Base-by-base conservation (phyloP, 352 stramenopile genomes). In the Globisporangium nagaii region DNA sequence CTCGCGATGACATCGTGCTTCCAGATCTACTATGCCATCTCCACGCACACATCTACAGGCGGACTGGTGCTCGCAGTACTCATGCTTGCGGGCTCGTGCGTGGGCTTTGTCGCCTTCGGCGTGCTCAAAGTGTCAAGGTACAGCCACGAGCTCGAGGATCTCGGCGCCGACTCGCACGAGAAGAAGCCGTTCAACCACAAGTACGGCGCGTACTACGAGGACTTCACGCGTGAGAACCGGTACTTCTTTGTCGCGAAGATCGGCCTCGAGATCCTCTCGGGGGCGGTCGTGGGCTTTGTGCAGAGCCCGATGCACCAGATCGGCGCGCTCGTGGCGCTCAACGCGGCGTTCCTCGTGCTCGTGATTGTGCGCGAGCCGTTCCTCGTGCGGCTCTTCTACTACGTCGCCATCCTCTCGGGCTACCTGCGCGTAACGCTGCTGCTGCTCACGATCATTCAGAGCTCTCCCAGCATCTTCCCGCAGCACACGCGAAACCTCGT, bases 161-260 rank as follows among this genome's bases (percentile, higher is more conserved):
- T 79, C 40, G 68, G 69, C 20, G 72, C 66, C 7, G 36, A 63
- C 0, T 43, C 65, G 1, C 71, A 79, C 39, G 68, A 81, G 27
- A 53, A 63, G 43, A 79, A 73, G 56, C 53, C 56, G 11, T 75
- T 80, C 51, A 65, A 79, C 53, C 45, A 69, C 28, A 65, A 64
- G 3, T 84, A 79, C 39, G 73, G 68, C 31, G 70, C 45, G 22
- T 78, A 78, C 28, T 84, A 82, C 57, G 69, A 78, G 22, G 71
- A 80, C 31, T 85, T 68, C 39, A 75, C 49, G 7, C 51, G 62
- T n/a, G 55, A 65, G 25, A 85, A 80, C 62, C 28, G 53, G 37
- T 82, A 76, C 48, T 85, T 82, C 28, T 82, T 82, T 44, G 56
- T 79, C 31, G 58, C 60, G 11, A 81, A 77, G 47, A 56, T 81